Evolutionary conservation across 2,329 filamentous ascomycete genomes (phyloP).

Genomic region (Dothistroma septosporum): DNA sequence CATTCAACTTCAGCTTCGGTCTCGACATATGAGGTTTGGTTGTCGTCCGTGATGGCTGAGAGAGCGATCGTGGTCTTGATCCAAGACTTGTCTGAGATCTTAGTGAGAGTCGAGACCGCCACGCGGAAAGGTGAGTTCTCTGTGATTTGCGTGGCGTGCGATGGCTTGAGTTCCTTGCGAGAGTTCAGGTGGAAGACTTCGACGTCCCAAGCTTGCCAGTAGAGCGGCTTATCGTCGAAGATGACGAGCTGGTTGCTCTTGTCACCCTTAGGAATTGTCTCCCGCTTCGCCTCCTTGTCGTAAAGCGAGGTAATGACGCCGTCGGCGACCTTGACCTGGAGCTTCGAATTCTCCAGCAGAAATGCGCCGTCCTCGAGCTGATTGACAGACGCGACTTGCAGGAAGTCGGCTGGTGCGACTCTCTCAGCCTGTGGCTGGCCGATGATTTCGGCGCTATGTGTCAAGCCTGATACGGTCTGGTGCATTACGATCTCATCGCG

Average conservation of each 20-base stretch:
- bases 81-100: conserved; percentile 82
- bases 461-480: conserved; percentile 1
- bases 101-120: conserved; percentile 76
- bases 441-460: conserved; percentile 9
- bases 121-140: conserved; percentile 71
- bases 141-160: conserved; percentile 64
- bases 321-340: conserved; percentile 66
- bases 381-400: conserved; percentile 11
- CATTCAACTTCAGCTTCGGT: conserved; percentile 87
- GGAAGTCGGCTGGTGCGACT: neutral
- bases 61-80: conserved; percentile 83
- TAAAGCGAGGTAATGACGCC: conserved; percentile 82
- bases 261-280: conserved; percentile 66
- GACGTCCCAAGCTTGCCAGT: conserved; percentile 98
- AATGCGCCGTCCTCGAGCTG: conserved; percentile 50
- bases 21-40: conserved; percentile 67
- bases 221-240: conserved; percentile 94
- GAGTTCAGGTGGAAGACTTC: conserved; percentile 94
- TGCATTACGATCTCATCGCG: conserved; percentile 40
- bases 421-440: conserved; percentile 12
- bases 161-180: conserved; percentile 64
- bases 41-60: conserved; percentile 58
- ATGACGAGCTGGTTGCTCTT: conserved; percentile 90
- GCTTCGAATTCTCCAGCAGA: conserved; percentile 72
- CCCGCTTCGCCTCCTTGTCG: conserved; percentile 68